Percentiles rank a stretch among this genome's conserved stretches.
Conservation (phyloP, 768 basidiomycete species). For the Trametes cinnabarina region DNA sequence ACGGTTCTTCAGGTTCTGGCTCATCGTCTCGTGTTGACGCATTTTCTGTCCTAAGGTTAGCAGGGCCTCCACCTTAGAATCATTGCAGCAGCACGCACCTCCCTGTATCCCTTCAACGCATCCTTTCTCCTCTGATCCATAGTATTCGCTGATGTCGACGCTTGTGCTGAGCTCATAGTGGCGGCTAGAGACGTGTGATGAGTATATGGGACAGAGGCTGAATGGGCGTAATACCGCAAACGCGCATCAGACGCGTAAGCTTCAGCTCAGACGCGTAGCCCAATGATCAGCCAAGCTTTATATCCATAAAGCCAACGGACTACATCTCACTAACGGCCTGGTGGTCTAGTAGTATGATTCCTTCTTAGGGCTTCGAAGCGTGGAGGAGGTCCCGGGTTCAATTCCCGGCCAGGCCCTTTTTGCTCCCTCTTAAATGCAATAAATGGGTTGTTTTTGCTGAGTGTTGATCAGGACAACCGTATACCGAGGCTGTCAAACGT, state of each 20-base stretch:
- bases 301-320: background rate
- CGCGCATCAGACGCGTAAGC: constrained; percentile 19
- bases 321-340: background rate
- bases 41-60: constrained; percentile 69
- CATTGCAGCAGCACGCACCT: constrained; percentile 42
- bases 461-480: no score
- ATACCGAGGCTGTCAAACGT: no score
- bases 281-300: background rate
- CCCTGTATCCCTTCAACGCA: constrained; percentile 75
- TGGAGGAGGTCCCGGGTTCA: constrained; percentile 89
- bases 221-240: background rate
- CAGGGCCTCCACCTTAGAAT: constrained; percentile 9
- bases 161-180: constrained; percentile 26
- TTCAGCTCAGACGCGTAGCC: constrained; percentile 2
- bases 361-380: constrained; percentile 16
- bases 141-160: constrained; percentile 36
- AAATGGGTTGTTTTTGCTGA: no score
- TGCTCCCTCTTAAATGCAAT: background rate
- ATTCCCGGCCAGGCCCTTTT: constrained; percentile 73
- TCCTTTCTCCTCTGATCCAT: constrained; percentile 73
- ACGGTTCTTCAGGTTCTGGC: constrained; percentile 90
- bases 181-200: background rate
- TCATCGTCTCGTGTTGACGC: constrained; percentile 82
- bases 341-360: constrained; percentile 24
- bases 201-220: background rate